These are phyloP conservation scores for Debaryomyces hansenii DNA, from an alignment of 805 yeast genomes.

Conservation along the genomic window DNA sequence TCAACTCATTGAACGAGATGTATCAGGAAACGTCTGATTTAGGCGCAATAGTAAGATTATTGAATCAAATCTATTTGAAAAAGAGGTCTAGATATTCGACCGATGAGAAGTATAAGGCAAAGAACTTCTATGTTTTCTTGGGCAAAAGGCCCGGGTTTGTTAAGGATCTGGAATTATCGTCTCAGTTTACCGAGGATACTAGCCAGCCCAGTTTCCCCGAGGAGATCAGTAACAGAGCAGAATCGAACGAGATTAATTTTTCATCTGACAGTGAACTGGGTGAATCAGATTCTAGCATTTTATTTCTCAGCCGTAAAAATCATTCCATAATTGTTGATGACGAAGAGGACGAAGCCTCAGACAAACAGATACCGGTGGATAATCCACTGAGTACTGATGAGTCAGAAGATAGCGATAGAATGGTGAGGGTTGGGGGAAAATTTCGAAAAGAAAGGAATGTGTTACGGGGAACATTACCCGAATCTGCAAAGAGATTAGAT, in stretches of 20 bases:
- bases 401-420: constrained; percentile 5
- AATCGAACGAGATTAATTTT: not conserved
- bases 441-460: constrained; percentile 27
- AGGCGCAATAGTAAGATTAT: constrained; percentile 29
- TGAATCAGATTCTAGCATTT: constrained; percentile 1
- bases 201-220: constrained; percentile 1
- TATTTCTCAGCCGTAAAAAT: not conserved
- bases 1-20: constrained; percentile 37
- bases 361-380: constrained; percentile 1
- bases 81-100: constrained; percentile 32
- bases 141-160: constrained; percentile 19
- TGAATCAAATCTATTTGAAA: constrained; percentile 34
- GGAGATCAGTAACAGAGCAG: constrained; percentile 1
- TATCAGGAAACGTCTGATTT: constrained; percentile 35
- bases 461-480: constrained; percentile 39
- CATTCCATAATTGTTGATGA: constrained; percentile 3
- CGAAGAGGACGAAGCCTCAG: constrained; percentile 4
- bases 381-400: constrained; percentile 3
- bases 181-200: constrained; percentile 1
- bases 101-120: constrained; percentile 39
- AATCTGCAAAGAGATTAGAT: constrained; percentile 35
- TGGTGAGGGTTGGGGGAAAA: constrained; percentile 27
- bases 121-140: constrained; percentile 36
- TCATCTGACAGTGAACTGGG: constrained; percentile 7
- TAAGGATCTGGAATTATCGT: not conserved